phyloP scores from a whole-genome alignment of 2,329 filamentous ascomycete genomes.

The Phyllosticta ampelicida region DNA sequence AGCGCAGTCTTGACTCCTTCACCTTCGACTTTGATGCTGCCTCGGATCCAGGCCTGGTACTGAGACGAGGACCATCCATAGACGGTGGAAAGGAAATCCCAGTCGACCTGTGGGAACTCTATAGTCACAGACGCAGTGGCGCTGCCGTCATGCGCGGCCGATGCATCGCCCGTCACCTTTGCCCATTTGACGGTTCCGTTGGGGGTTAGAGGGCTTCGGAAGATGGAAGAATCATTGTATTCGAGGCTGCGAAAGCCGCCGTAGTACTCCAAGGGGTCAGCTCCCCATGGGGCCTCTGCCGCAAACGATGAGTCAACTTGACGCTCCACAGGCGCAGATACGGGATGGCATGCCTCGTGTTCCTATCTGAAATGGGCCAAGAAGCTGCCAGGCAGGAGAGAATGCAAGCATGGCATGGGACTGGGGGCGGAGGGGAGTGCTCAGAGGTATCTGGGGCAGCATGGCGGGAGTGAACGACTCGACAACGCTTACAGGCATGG shows the following conservation, averaged over 20 bases:
- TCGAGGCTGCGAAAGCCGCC: slow-evolving; percentile 42
- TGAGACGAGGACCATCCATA: slow-evolving; percentile 51
- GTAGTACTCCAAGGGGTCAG: slow-evolving; percentile 44
- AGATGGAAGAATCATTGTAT: slow-evolving; percentile 33
- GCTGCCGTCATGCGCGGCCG: slow-evolving; percentile 14
- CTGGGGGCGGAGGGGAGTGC: background rate
- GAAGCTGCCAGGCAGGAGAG: slow-evolving; percentile 37
- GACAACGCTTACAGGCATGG: background rate
- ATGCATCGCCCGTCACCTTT: slow-evolving; percentile 21
- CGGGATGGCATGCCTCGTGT: slow-evolving; percentile 40
- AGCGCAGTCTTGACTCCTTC: slow-evolving; percentile 26
- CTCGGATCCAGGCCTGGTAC: slow-evolving; percentile 48
- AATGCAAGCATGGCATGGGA: slow-evolving; percentile 18
- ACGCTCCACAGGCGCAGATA: slow-evolving; percentile 13
- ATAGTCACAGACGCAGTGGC: slow-evolving; percentile 33
- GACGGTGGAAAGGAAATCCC: slow-evolving; percentile 40
- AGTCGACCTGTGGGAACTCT: slow-evolving; percentile 42
- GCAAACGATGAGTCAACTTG: background rate
- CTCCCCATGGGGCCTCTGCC: slow-evolving; percentile 47
- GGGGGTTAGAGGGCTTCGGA: slow-evolving; percentile 39
- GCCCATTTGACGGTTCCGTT: slow-evolving; percentile 44
- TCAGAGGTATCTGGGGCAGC: background rate
- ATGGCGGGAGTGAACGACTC: background rate
- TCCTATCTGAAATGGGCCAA: slow-evolving; percentile 49
- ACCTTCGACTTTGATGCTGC: slow-evolving; percentile 32